phyloP scores from a whole-genome alignment of 805 yeast species.

The Teunomyces kruisii region DNA sequence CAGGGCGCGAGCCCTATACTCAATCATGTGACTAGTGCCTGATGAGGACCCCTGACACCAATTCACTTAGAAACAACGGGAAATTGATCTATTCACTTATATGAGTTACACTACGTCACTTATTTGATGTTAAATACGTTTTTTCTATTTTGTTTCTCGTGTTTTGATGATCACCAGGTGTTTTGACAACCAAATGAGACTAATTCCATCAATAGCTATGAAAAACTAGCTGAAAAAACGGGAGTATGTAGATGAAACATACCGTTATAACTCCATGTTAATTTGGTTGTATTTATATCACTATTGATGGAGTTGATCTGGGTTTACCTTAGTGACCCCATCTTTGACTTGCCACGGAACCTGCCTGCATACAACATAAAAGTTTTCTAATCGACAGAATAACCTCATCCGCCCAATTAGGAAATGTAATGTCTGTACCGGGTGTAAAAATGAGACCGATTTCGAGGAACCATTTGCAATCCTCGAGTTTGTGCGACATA shows the following conservation, averaged over 20 bases:
- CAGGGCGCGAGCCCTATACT: slow-evolving; percentile 14
- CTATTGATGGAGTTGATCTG: too few species aligned
- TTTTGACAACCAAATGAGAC: not conserved
- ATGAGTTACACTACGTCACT: too few species aligned
- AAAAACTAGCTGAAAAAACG: not conserved
- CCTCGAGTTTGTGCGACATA: not conserved
- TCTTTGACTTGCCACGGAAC: not conserved
- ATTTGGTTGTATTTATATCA: too few species aligned
- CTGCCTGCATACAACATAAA: slow-evolving; percentile 14
- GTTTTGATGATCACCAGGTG: not conserved
- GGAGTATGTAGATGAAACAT: not conserved
- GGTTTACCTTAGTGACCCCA: not conserved
- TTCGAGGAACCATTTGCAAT: too few species aligned
- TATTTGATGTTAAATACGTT: not conserved
- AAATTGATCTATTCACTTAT: too few species aligned
- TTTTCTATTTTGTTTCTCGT: not conserved
- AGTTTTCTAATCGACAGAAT: slow-evolving; percentile 28
- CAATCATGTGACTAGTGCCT: slow-evolving; percentile 11
- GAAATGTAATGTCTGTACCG: slow-evolving; percentile 27
- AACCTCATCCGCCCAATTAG: slow-evolving; percentile 35
- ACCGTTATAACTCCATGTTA: too few species aligned
- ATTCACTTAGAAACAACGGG: not conserved
- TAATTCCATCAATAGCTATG: not conserved
- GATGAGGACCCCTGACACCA: not conserved
- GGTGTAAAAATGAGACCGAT: slow-evolving; percentile 5